Conservation (phyloP, 2,329 filamentous ascomycete genomes). For the Sordariomycetes sp. region DNA sequence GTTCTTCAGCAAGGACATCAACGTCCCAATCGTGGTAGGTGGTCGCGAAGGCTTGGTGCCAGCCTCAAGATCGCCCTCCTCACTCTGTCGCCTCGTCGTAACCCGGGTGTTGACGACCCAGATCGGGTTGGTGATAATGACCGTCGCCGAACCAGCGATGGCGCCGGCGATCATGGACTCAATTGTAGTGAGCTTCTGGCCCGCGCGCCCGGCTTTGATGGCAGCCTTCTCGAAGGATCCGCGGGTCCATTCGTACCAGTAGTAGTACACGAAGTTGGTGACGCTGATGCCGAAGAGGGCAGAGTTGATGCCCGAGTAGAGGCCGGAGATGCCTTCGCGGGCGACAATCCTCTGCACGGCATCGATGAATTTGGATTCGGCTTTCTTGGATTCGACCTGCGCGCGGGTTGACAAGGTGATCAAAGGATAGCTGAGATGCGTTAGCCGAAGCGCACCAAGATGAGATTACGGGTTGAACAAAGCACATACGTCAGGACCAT, state of each 20-base stretch:
- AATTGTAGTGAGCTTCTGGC: slow-evolving; percentile 76
- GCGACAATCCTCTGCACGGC: slow-evolving; percentile 81
- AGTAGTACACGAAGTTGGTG: slow-evolving; percentile 99
- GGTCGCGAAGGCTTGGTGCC: slow-evolving; percentile 34
- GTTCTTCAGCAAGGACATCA: slow-evolving; percentile 69
- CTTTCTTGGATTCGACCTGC: slow-evolving; percentile 93
- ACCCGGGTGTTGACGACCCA: slow-evolving; percentile 99
- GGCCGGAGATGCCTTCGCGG: slow-evolving; percentile 78
- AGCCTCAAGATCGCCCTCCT: slow-evolving; percentile 32
- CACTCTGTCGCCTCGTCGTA: slow-evolving; percentile 69
- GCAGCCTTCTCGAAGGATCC: slow-evolving; percentile 77
- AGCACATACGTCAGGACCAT: slow-evolving; percentile 78
- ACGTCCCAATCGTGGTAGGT: slow-evolving; percentile 70
- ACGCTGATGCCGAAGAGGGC: slow-evolving; percentile 96
- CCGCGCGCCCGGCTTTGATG: slow-evolving; percentile 59
- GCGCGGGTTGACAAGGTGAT: slow-evolving; percentile 96
- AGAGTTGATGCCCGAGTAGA: slow-evolving; percentile 89
- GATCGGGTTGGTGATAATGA: slow-evolving; percentile 95
- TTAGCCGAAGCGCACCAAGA: no score
- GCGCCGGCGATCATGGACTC: slow-evolving; percentile 95
- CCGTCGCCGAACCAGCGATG: slow-evolving; percentile 85
- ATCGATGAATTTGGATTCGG: slow-evolving; percentile 73
- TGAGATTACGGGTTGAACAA: no score
- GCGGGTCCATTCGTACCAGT: slow-evolving; percentile 98
- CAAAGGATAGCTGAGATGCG: slow-evolving; percentile 66